Evolutionary conservation across 129 eudicot genomes (phyloP).

Genomic region (Pulicaria dysenterica): DNA sequence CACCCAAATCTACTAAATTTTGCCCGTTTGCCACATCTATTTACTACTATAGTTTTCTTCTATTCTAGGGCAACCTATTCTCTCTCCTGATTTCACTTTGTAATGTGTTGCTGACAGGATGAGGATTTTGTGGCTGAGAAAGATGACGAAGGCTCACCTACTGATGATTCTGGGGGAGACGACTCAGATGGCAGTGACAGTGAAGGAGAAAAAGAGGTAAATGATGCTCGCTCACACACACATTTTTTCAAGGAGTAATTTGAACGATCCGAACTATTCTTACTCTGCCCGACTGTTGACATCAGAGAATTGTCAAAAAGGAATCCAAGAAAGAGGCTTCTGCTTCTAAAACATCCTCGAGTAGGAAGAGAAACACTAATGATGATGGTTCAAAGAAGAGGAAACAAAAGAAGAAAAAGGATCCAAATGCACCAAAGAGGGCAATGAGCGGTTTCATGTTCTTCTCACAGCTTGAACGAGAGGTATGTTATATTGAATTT

Average conservation of each 20-base stretch:
- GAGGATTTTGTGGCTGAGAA: conserved; percentile 85
- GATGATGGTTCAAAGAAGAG: conserved; percentile 75
- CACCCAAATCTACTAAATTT: too few relatives aligned
- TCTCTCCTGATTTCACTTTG: conserved; percentile 4
- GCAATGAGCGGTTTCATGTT: conserved; percentile 82
- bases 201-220: conserved; percentile 75
- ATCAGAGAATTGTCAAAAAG: conserved; percentile 66
- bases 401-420: conserved; percentile 87
- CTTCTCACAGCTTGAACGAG: conserved; percentile 84
- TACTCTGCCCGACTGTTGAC: conserved; percentile 17
- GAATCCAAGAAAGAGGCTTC: conserved; percentile 66
- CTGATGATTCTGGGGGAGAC: conserved; percentile 90
- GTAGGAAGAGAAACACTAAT: conserved; percentile 64
- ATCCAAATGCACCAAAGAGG: conserved; percentile 94
- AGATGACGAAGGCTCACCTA: conserved; percentile 89
- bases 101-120: conserved; percentile 49
- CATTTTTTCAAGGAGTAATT: not conserved
- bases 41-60: too few relatives aligned
- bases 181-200: conserved; percentile 81
- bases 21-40: too few relatives aligned
- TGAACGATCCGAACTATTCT: conserved; percentile 15
- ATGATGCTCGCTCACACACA: too few relatives aligned
- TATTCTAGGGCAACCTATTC: not conserved
- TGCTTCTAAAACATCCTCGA: conserved; percentile 55
- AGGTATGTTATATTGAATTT: conserved; percentile 45